Evolutionary conservation across 2,329 filamentous ascomycete genomes (phyloP), one percentile per base, ranked within the genome.

Genomic region (Neofusicoccum cordaticola): DNA sequence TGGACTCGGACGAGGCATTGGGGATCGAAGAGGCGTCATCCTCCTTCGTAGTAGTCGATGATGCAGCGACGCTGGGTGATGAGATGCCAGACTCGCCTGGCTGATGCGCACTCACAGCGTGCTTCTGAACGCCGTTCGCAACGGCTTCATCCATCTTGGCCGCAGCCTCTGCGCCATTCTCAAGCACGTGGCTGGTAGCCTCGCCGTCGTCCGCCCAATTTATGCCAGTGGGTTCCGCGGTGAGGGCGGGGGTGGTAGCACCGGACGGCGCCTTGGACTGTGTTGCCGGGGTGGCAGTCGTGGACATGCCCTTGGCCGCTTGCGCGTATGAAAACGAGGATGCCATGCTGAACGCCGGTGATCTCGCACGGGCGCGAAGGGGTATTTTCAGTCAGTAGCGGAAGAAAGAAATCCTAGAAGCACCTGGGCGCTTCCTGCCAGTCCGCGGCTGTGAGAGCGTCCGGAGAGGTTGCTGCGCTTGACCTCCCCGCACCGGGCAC

Each of bases 251-350:
- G 45, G 79, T 81, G 13, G 72, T 74, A 27, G 76, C 70, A 48
- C 78, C 79, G 22, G 81, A 80, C 11, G 76, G 71, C 19, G 76
- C 74, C 72, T 84, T 84, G 34, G 80, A 73, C 51, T 78, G 74
- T 64, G 79, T 71, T 66, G 81, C 78, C 58, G 81, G 76, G 60
- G 81, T 73, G 64, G 79, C 72, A 63, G 81, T 73, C 62, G 83
- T 74, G 64, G 85, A 81, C 72, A 90, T 86, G 73, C 93, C 92
- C 79, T 95, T 95, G 66, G 94, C 94, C 74, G 94, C 94, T 84
- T 97, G 93, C 72, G 94, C 94, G 79, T 98, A 98, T 66, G 94
- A 97, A 77, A 97, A 97, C 39, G 86, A 83, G 68, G 85, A 74
- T 61, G 62, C 62, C 62, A 64, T 64, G 44, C 44, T 64, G 39